phyloP scores from a whole-genome alignment of 2,329 filamentous ascomycete genomes.

The Thielaviopsis musarum region DNA sequence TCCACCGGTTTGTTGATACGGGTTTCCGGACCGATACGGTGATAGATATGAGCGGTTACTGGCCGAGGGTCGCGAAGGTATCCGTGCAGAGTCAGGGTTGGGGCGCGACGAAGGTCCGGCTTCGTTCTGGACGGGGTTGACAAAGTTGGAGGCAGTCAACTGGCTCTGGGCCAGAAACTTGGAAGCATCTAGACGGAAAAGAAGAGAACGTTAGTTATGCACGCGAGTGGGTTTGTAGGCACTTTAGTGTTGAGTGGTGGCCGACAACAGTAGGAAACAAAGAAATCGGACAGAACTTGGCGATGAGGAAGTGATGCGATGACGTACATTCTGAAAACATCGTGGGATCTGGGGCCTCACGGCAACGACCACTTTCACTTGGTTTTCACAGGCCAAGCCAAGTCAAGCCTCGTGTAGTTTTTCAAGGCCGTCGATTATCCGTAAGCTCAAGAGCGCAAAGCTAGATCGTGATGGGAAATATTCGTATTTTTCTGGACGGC shows the following conservation, averaged over 20 bases:
- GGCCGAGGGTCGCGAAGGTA: conserved; percentile 8
- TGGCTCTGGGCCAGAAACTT: conserved; percentile 93
- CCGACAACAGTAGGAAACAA: too few species aligned
- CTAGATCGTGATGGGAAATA: too few species aligned
- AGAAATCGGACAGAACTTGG: too few species aligned
- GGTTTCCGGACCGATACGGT: conserved; percentile 43
- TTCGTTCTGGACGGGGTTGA: conserved; percentile 36
- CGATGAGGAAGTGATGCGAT: not conserved
- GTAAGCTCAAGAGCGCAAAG: too few species aligned
- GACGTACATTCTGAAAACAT: conserved; percentile 68
- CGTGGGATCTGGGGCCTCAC: conserved; percentile 6
- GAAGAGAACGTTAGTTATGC: not conserved
- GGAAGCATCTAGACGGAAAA: conserved; percentile 58
- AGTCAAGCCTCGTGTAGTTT: too few species aligned
- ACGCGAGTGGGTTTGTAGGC: too few species aligned
- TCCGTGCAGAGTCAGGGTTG: conserved; percentile 15
- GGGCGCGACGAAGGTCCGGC: conserved; percentile 20
- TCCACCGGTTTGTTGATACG: conserved; percentile 53
- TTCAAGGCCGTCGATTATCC: too few species aligned
- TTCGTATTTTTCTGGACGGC: too few species aligned
- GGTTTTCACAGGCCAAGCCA: too few species aligned
- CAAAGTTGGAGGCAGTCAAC: conserved; percentile 62
- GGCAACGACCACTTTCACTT: too few species aligned
- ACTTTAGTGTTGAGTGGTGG: too few species aligned
- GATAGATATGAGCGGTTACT: conserved; percentile 26